These are phyloP conservation scores for Parachaetomium inaequale DNA, from an alignment of 495 filamentous ascomycete species.

Conservation along the genomic window DNA sequence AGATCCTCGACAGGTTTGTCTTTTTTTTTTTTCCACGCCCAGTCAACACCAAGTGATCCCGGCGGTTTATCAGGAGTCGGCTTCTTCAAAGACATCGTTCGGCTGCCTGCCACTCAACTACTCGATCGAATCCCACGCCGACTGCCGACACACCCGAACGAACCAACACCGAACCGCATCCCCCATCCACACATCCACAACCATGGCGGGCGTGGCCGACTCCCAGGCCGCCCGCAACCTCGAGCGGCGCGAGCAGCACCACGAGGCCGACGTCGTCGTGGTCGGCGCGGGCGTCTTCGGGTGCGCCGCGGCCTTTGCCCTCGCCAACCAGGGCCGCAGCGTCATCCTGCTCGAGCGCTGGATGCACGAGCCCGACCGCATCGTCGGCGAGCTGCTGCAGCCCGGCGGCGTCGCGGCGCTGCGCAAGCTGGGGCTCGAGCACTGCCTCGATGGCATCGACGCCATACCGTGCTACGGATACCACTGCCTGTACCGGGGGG, in stretches of 20 bases:
- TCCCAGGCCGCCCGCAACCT: conserved; percentile 35
- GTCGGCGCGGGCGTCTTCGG: conserved; percentile 89
- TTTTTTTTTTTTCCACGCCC: neutral
- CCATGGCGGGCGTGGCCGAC: conserved; percentile 17
- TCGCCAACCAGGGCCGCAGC: conserved; percentile 79
- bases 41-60: neutral
- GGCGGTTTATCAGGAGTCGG: neutral
- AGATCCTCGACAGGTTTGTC: neutral
- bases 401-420: conserved; percentile 85
- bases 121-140: neutral
- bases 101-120: too few species aligned
- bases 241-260: conserved; percentile 41
- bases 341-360: conserved; percentile 87
- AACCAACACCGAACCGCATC: neutral
- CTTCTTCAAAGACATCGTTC: neutral
- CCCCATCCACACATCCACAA: neutral
- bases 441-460: conserved; percentile 89
- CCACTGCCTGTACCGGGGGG: conserved; percentile 76
- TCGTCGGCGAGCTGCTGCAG: conserved; percentile 93
- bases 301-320: conserved; percentile 77
- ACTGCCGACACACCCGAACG: neutral
- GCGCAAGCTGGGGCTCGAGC: conserved; percentile 69
- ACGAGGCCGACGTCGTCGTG: conserved; percentile 73
- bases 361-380: conserved; percentile 91
- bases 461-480: conserved; percentile 78